These are phyloP conservation scores for Talaromyces piceae DNA, from an alignment of 2,329 filamentous ascomycete species.

Conservation along the genomic window DNA sequence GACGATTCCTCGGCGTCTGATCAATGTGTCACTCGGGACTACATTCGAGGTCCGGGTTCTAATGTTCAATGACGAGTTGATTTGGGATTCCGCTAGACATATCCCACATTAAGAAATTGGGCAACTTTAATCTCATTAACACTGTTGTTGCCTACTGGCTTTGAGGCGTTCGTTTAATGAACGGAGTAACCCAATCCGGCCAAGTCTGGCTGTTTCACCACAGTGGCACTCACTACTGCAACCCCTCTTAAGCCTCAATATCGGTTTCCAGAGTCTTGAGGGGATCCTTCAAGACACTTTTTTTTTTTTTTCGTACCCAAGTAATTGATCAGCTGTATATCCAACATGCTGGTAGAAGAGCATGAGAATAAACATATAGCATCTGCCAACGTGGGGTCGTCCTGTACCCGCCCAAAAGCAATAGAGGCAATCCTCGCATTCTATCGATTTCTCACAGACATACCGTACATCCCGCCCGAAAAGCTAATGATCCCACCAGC, in stretches of 20 bases:
- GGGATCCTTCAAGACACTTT: too few relatives aligned
- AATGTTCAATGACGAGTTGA: too few relatives aligned
- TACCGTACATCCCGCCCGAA: slow-evolving; percentile 9
- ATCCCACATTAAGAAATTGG: too few relatives aligned
- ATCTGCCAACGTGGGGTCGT: background rate
- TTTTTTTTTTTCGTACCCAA: background rate
- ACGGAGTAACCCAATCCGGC: background rate
- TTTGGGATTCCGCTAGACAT: too few relatives aligned
- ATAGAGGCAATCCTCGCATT: slow-evolving; percentile 6
- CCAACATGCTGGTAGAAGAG: background rate
- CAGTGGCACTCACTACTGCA: background rate
- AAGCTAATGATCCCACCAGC: slow-evolving; percentile 6
- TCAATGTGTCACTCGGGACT: background rate
- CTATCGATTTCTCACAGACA: slow-evolving; percentile 4
- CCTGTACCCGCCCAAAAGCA: slow-evolving; percentile 4
- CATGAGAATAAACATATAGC: background rate
- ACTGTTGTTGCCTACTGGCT: background rate
- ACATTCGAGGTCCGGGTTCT: too few relatives aligned
- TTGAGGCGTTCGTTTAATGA: background rate
- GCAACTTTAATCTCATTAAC: too few relatives aligned
- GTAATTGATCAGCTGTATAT: background rate
- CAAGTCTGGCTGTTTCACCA: background rate
- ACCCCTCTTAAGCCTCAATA: background rate
- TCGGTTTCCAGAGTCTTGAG: background rate
- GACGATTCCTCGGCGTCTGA: background rate